These are phyloP conservation scores for Cladophialophora bantiana DNA, from an alignment of 2,329 filamentous ascomycete species.

Conservation along the genomic window DNA sequence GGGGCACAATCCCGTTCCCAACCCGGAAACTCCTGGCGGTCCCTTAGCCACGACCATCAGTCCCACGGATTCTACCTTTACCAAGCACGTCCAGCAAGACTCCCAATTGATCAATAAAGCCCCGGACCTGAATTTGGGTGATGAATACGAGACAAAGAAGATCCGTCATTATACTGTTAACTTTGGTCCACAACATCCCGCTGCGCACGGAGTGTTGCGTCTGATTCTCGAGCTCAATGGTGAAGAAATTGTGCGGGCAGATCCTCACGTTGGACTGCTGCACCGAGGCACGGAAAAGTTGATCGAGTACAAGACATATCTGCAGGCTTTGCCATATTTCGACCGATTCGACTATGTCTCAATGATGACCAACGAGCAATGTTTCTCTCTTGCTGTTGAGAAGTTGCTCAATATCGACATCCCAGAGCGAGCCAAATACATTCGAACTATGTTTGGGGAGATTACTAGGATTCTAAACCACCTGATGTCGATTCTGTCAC, in stretches of 20 bases:
- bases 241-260: conserved; percentile 94
- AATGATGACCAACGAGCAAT: conserved; percentile 99
- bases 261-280: conserved; percentile 94
- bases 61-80: conserved; percentile 65
- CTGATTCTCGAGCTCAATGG: conserved; percentile 97
- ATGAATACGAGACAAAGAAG: conserved; percentile 72
- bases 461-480: conserved; percentile 95
- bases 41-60: conserved; percentile 60
- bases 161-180: conserved; percentile 99
- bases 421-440: conserved; percentile 94
- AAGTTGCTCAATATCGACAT: conserved; percentile 98
- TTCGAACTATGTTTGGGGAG: conserved; percentile 93
- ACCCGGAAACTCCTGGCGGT: conserved; percentile 40
- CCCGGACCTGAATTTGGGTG: conserved; percentile 53
- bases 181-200: conserved; percentile 98
- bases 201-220: conserved; percentile 95
- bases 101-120: conserved; percentile 48
- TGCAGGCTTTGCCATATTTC: conserved; percentile 98
- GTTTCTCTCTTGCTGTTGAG: conserved; percentile 92
- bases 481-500: conserved; percentile 94
- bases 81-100: conserved; percentile 51
- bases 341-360: conserved; percentile 98
- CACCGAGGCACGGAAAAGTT: conserved; percentile 99
- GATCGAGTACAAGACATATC: conserved; percentile 99
- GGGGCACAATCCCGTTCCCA: conserved; percentile 41